These are phyloP conservation scores for Pseudogymnoascus destructans DNA, from an alignment of 2,329 filamentous ascomycete species.

Conservation along the genomic window DNA sequence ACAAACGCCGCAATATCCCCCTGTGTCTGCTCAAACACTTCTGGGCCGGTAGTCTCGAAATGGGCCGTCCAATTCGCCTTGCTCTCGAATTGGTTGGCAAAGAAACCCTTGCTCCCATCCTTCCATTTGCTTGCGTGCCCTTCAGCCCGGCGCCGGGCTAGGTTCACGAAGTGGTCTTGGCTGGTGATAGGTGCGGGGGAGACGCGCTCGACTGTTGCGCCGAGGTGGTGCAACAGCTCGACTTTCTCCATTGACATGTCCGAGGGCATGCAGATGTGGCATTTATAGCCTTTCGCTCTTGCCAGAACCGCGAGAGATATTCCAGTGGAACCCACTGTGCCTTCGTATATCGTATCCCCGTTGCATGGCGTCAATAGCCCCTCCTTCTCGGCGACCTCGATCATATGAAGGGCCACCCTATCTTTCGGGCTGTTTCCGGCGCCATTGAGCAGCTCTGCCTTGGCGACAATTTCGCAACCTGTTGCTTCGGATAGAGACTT, in stretches of 20 bases:
- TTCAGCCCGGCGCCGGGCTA: constrained; percentile 61
- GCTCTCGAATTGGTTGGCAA: constrained; percentile 93
- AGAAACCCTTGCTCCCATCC: constrained; percentile 66
- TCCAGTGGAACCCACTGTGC: constrained; percentile 89
- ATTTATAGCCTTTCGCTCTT: constrained; percentile 75
- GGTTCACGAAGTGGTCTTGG: constrained; percentile 86
- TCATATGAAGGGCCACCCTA: constrained; percentile 83
- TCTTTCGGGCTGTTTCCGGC: constrained; percentile 92
- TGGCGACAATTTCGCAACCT: constrained; percentile 79
- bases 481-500: constrained; percentile 76
- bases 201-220: constrained; percentile 85
- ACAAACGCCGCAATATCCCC: constrained; percentile 76
- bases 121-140: constrained; percentile 51
- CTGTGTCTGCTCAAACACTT: constrained; percentile 68
- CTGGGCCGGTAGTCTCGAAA: constrained; percentile 69
- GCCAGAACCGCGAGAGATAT: constrained; percentile 88
- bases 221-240: constrained; percentile 74
- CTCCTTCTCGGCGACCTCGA: constrained; percentile 63
- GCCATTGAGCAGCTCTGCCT: constrained; percentile 93
- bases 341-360: constrained; percentile 94
- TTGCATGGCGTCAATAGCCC: constrained; percentile 65
- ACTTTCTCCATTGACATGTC: constrained; percentile 85
- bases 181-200: constrained; percentile 88
- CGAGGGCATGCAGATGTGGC: constrained; percentile 94
- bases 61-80: constrained; percentile 81